Evolutionary conservation across 148 eudicot genomes (phyloP), one percentile per base, ranked within the genome.

Genomic region (Camellia granthamiana): DNA sequence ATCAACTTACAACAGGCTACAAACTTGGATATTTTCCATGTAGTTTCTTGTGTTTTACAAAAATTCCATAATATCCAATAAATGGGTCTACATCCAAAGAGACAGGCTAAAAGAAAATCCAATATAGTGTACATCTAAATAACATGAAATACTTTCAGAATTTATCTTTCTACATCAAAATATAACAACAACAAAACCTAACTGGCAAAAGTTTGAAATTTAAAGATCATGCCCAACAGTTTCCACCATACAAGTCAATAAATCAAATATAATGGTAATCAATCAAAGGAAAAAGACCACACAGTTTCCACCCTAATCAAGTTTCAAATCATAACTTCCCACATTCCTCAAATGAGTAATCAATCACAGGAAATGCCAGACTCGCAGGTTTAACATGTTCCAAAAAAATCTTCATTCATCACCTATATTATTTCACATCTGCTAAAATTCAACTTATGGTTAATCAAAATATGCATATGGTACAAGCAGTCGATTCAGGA

Each of bases 401-500:
- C 46, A 75, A 15, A 69, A 49, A 9, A 4, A 51, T 18, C 56
- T 42, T 47, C 69, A 38, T 30, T 69, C 59, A 42, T 11, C 19
- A 3, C 12, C 52, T 3, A 74, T 43, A 10, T 16, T 5, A 4
- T 54, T 2, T 74, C 18, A n/a, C 62, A 56, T 54, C 67, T 12
- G 30, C 19, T 19, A 79, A 11, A 43, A 59, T 81, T 71, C 74
- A 69, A 3, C 46, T 76, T 70, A 67, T 60, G 41, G n/a, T 69
- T 56, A 56, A 59, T 56, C 1, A 62, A 58, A 55, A 3, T 5
- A 0, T 69, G 54, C 30, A 65, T 5, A 38, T 44, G 43, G 43
- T 38, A 75, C 8, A 49, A 75, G 79, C 16, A 56, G 18, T 66
- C 74, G 64, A 47, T 30, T 77, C 69, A 61, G 41, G 13, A 49